phyloP scores from a whole-genome alignment of 1,284 basidiomycete genomes.

The Dichomitus squalens region DNA sequence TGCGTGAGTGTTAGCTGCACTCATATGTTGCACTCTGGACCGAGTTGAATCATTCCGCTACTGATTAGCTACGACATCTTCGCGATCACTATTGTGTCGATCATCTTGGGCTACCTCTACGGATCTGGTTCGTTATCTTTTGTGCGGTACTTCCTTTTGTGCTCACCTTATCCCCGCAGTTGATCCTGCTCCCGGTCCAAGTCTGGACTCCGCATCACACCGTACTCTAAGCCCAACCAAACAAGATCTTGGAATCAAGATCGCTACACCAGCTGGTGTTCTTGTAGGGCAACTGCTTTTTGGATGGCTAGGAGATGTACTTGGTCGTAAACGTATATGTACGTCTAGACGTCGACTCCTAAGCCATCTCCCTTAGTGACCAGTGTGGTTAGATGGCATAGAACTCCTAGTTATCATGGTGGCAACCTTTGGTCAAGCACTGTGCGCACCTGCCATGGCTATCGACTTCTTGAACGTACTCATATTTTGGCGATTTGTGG shows the following conservation, averaged over 20 bases:
- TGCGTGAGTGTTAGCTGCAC: slow-evolving; percentile 51
- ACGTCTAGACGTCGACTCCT: slow-evolving; percentile 29
- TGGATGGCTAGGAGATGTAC: slow-evolving; percentile 69
- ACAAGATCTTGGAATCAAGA: slow-evolving; percentile 69
- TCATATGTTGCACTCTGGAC: background rate
- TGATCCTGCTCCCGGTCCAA: background rate
- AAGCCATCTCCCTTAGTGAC: slow-evolving; percentile 26
- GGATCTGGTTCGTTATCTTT: slow-evolving; percentile 29
- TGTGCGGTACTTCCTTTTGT: background rate
- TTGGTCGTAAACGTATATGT: slow-evolving; percentile 78
- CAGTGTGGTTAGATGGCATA: slow-evolving; percentile 60
- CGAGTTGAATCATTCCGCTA: background rate
- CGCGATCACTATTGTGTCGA: slow-evolving; percentile 56
- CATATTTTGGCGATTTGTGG: slow-evolving; percentile 69
- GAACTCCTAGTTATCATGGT: slow-evolving; percentile 75
- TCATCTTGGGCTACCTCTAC: slow-evolving; percentile 62
- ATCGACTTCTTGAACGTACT: slow-evolving; percentile 74
- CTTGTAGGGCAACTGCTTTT: slow-evolving; percentile 63
- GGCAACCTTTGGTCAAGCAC: slow-evolving; percentile 61
- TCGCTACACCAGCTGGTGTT: slow-evolving; percentile 55
- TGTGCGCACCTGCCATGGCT: slow-evolving; percentile 59
- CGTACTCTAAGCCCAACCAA: slow-evolving; percentile 45
- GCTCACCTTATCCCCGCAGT: background rate
- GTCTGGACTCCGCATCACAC: slow-evolving; percentile 16
- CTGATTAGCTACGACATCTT: slow-evolving; percentile 47